phyloP scores from a whole-genome alignment of 2,329 filamentous ascomycete species.

The Ophiocordyceps robertsii region DNA sequence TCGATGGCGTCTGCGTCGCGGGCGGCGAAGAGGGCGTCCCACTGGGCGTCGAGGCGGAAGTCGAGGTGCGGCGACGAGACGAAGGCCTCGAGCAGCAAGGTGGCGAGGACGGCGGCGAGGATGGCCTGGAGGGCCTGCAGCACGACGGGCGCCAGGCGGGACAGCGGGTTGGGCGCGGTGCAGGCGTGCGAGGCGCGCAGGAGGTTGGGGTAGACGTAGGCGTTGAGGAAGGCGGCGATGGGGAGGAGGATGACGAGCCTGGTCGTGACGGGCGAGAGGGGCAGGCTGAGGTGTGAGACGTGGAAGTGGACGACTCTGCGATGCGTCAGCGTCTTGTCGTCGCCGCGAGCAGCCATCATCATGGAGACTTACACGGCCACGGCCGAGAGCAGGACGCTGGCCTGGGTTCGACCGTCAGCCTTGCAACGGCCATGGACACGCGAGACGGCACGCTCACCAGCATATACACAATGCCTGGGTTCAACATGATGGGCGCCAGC shows the following conservation, averaged over 20 bases:
- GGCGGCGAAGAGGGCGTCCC: conserved; percentile 37
- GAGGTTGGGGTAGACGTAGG: conserved; percentile 20
- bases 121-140: conserved; percentile 29
- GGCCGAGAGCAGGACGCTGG: conserved; percentile 15
- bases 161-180: conserved; percentile 5
- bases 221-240: conserved; percentile 22
- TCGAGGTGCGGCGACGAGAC: conserved; percentile 18
- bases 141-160: conserved; percentile 12
- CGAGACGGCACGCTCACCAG: conserved; percentile 9
- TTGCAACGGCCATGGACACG: not conserved
- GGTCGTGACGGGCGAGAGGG: conserved; percentile 20
- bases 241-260: conserved; percentile 26
- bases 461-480: conserved; percentile 16
- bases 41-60: conserved; percentile 44
- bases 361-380: conserved; percentile 18
- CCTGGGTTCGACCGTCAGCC: conserved; percentile 6
- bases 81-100: conserved; percentile 23
- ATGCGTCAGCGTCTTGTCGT: not conserved
- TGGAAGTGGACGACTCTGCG: conserved; percentile 26
- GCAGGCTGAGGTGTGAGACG: conserved; percentile 24
- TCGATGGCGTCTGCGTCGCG: conserved; percentile 38
- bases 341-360: too few species aligned
- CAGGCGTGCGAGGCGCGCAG: conserved; percentile 11
- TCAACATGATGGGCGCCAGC: conserved; percentile 8
- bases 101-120: conserved; percentile 28